Evolutionary conservation across 2,329 filamentous ascomycete genomes (phyloP).

Genomic region (Fonsecaea pedrosoi): DNA sequence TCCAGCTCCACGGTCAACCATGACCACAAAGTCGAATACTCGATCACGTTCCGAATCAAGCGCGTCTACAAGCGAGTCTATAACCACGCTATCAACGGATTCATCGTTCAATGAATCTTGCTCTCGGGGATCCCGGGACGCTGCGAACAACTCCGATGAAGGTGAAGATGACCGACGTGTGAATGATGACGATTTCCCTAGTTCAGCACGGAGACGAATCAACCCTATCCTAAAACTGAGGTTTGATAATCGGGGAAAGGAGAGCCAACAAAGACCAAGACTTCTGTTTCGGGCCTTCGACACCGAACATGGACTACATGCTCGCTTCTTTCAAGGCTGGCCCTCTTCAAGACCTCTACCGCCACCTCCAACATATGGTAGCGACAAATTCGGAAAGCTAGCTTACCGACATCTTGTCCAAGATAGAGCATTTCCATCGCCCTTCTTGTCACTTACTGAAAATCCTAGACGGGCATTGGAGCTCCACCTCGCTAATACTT

Average conservation of each 20-base stretch:
- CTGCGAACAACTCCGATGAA: background rate
- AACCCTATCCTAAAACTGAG: background rate
- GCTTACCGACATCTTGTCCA: constrained; percentile 18
- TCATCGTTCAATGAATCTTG: constrained; percentile 9
- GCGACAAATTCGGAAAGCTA: constrained; percentile 14
- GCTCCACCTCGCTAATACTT: constrained; percentile 6
- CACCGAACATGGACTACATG: background rate
- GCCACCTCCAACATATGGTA: constrained; percentile 20
- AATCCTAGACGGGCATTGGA: constrained; percentile 16
- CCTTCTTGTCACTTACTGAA: constrained; percentile 27
- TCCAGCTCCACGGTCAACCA: background rate
- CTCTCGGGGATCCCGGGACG: background rate
- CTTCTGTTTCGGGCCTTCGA: constrained; percentile 19
- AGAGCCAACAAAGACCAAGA: background rate
- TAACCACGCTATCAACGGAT: background rate
- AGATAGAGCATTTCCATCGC: constrained; percentile 27
- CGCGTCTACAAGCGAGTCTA: background rate
- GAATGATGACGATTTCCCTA: constrained; percentile 2
- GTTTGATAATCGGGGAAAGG: constrained; percentile 10
- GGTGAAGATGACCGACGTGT: background rate
- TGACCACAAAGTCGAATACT: background rate
- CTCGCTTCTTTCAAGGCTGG: background rate
- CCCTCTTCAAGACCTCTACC: background rate
- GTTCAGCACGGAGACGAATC: background rate
- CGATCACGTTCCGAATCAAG: background rate